Percentiles rank a stretch among this genome's conserved stretches.
These are phyloP conservation scores for Rhynchospora breviuscula DNA, from an alignment of 176 grass and related monocot species.

Conservation along the genomic window DNA sequence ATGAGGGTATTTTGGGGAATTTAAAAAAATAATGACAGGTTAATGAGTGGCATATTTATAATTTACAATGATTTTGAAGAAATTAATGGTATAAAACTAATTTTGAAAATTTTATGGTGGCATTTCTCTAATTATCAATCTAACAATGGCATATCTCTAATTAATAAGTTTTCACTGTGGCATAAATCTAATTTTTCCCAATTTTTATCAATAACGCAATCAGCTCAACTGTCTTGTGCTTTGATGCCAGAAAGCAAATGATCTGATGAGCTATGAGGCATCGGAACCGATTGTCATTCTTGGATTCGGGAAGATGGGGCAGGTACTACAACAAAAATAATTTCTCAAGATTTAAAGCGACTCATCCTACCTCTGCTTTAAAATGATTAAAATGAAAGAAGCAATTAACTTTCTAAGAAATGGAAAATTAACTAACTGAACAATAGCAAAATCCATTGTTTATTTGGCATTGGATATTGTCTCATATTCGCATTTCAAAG, in stretches of 20 bases:
- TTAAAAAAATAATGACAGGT: too few species aligned
- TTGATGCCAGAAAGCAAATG: slow-evolving; percentile 49
- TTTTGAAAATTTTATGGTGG: too few species aligned
- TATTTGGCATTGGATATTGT: neutral
- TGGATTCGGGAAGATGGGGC: slow-evolving; percentile 91
- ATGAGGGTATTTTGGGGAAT: too few species aligned
- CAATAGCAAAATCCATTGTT: neutral
- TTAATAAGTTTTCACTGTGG: too few species aligned
- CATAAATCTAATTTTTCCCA: too few species aligned
- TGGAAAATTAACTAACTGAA: slow-evolving; percentile 9
- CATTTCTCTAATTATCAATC: too few species aligned
- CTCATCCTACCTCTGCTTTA: neutral
- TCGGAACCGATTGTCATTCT: slow-evolving; percentile 90
- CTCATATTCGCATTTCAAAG: neutral
- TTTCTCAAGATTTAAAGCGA: neutral
- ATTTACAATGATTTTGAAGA: too few species aligned
- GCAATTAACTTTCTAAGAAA: neutral
- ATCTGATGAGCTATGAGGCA: slow-evolving; percentile 60
- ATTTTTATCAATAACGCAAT: neutral
- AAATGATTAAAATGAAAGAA: neutral
- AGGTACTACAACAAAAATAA: slow-evolving; percentile 36
- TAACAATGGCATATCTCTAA: too few species aligned
- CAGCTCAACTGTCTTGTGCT: neutral
- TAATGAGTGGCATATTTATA: too few species aligned
- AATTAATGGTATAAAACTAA: too few species aligned